Base-by-base conservation (phyloP, 768 basidiomycete genomes). In the Lactifluus pinguis region DNA sequence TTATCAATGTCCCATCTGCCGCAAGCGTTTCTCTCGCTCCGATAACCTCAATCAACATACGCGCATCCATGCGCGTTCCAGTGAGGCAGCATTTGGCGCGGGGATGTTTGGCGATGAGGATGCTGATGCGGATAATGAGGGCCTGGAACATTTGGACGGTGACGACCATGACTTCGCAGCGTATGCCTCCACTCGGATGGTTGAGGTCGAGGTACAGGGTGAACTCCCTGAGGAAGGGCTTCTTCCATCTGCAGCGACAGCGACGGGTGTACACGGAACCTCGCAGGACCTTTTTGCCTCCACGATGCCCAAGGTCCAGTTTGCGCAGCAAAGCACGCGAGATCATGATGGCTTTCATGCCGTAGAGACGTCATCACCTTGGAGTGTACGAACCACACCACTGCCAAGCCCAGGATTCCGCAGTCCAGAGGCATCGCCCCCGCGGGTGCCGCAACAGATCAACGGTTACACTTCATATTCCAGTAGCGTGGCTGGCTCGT, bases 11-110 rank as follows among this genome's bases (percentile, higher is more conserved):
- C 75, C 79, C 48, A 74, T 77, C 29, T 95, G 93, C 71, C 76
- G 78, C 68, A 92, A 91, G 78, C 79, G 82, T 62, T 97, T 97
- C 73, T 90, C 89, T 65, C 78, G 92, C 69, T 86, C 85, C 69
- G 95, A 95, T 70, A 95, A 95, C 68, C 79, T 98, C 44, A 83
- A 81, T 21, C 92, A 95, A 72, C 95, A 98, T 70, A 69, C 86
- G 60, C 82, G 90, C 63, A 92, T 91, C 51, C 94, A 95, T 73
- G 77, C 79, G 57, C 75, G 80, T 48, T 76, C 73, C 14, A 75
- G 68, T 44, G 67, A 63, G 4, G 39, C 52, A 19, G 9, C 47
- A 38, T 62, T 44, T 14, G 57, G 57, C 10, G 17, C 51, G 14
- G 56, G 45, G 25, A 49, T 58, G 36, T 53, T 44, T 15, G 68